Evolutionary conservation across 163 green algal species (phyloP), one percentile per base, ranked within the genome.

Genomic region (Scenedesmus sp.): DNA sequence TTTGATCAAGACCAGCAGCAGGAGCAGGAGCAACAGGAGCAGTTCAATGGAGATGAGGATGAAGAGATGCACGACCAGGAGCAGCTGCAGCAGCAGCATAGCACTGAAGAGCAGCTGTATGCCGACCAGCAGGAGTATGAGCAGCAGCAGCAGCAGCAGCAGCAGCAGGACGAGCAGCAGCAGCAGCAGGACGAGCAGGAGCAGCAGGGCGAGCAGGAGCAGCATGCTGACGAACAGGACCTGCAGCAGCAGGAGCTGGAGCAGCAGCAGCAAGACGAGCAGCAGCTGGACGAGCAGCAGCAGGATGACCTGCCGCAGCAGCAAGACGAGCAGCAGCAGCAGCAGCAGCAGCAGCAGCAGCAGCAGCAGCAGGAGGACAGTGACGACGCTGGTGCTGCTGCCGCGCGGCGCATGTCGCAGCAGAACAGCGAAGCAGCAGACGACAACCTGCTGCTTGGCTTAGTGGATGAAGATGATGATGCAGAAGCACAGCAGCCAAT

Each of bases 391-490:
- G 70, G 20, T 79, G 81, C 54, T n/a, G 81, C 81, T 26, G 81
- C 46, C 54, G 87, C 62, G 9, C 70, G 87, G 2, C 87, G 55
- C 5, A 26, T 77, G 20, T 87, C 87, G 1, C 18, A 55, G 13
- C 55, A 74, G n/a, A 82, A 79, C 70, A 83, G 59, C 3, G 82
- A 92, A 67, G 82, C 89, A 54, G 89, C 81, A 62, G 89, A 92
- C 5, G 89, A 92, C 23, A 92, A 89, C 59, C 82, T 92, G 20
- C 89, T 92, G 20, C 74, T 76, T 13, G 89, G 89, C 52, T 46
- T 92, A 82, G 64, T 34, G 67, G 9, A 62, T 3, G 86, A 91
- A 16, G 57, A 60, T 55, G 87, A 91, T 13, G 89, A 88, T 54
- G 82, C 70, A 18, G 81, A 84, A 59, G 86, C 73, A 3, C 77